Base-by-base conservation (phyloP, 495 filamentous ascomycete species). In the Hyaloscypha bicolor region DNA sequence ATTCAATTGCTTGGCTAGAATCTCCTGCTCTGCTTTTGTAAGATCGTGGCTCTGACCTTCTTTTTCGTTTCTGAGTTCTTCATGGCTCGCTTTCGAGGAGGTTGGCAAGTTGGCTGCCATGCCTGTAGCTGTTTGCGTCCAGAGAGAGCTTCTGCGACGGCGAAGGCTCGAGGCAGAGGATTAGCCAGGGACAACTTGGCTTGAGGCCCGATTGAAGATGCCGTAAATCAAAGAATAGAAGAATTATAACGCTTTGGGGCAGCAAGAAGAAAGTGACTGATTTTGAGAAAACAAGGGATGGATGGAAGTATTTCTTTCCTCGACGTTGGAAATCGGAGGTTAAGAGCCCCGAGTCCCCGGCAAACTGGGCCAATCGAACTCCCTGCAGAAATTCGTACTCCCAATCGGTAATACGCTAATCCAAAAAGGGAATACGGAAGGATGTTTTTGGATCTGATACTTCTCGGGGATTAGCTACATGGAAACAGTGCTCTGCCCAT, bases 1-100 rank as follows among this genome's bases (percentile, higher is more conserved):
- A 8, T 12, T 8, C 30, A 67, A 32, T 33, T 67, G 58, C 9
- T 22, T 39, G 22, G 62, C 59, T n/a, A 67, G 45, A 22, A 67
- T 62, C 9, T 63, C 35, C 35, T 63, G 63, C 55, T 65, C 63
- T 21, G 22, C 31, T 9, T 25, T 0, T 1, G 63, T 51, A 21
- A 56, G 63, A 16, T 39, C 22, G 22, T 59, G 21, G 39, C 1
- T 3, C 2, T 51, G 30, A 2, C 51, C 31, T 21, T 55, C 32
- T 3, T 39, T 33, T 22, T 35, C 57, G 5, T 29, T 16, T 5
- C 33, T 51, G 16, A 53, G 12, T 4, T 59, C 37, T 30, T 16
- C 55, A 12, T 55, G 25, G 21, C 35, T 66, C 11, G 51, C 53
- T 9, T 25, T 25, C 22, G 62, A 64, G 6, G 16, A 32, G 29